Conservation (phyloP, 2,329 filamentous ascomycete genomes). For the Aspergillus ruber region DNA sequence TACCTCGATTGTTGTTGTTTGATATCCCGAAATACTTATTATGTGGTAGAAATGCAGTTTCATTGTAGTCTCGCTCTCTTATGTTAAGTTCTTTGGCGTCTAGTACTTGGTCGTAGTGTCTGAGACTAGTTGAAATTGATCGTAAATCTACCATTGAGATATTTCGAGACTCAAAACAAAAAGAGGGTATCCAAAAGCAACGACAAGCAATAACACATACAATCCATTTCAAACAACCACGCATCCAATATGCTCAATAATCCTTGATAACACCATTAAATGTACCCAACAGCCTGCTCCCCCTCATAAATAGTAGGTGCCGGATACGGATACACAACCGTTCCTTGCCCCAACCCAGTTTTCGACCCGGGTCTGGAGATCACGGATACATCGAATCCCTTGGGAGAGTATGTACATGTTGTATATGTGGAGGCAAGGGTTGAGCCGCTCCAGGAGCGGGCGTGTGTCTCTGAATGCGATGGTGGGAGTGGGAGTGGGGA, state of each 20-base stretch:
- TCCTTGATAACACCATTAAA: too few relatives aligned
- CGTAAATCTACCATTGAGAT: too few relatives aligned
- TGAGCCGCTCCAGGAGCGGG: constrained; percentile 31
- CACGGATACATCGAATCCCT: constrained; percentile 11
- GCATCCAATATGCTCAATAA: too few relatives aligned
- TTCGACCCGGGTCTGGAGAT: constrained; percentile 3
- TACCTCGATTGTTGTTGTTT: constrained; percentile 11
- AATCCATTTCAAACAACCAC: too few relatives aligned
- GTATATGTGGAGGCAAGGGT: constrained; percentile 22
- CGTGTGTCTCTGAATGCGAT: constrained; percentile 1
- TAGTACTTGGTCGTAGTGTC: too few relatives aligned
- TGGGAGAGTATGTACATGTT: constrained; percentile 16
- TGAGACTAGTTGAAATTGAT: not conserved
- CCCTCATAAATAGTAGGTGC: constrained; percentile 21
- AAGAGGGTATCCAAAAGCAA: constrained; percentile 7
- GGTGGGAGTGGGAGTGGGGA: constrained; percentile 18
- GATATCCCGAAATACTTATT: constrained; percentile 4
- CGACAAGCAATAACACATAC: too few relatives aligned
- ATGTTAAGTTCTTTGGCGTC: too few relatives aligned
- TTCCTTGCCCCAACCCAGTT: constrained; percentile 8
- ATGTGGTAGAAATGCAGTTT: not conserved
- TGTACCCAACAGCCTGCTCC: constrained; percentile 3
- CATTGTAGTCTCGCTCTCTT: not conserved
- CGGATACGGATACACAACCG: constrained; percentile 1
- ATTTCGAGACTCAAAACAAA: not conserved